A percentile compares a stretch with the other conserved stretches of the same genome.
phyloP scores from a whole-genome alignment of 176 grass and related monocot species.

The Melocanna baccifera region DNA sequence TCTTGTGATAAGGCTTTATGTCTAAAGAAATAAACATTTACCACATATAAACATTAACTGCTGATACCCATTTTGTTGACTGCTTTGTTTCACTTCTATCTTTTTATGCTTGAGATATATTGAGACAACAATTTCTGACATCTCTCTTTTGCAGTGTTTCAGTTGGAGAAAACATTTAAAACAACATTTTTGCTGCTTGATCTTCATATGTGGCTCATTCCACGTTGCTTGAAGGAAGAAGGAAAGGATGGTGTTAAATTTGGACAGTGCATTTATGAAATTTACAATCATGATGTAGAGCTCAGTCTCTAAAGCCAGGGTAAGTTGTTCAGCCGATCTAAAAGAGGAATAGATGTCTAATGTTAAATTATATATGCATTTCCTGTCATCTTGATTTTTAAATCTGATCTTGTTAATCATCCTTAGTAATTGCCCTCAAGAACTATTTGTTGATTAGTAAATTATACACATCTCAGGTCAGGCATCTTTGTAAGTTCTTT shows the following conservation, averaged over 20 bases:
- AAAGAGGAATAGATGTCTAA: not conserved
- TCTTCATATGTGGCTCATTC: constrained; percentile 97
- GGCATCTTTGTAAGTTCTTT: not conserved
- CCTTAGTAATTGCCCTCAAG: not conserved
- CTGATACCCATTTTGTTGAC: constrained; percentile 2
- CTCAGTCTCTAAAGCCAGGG: constrained; percentile 97
- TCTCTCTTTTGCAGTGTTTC: constrained; percentile 71
- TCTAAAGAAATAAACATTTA: not conserved
- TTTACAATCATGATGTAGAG: constrained; percentile 95
- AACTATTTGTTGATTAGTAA: constrained; percentile 10
- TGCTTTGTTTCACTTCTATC: not conserved
- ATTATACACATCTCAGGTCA: not conserved
- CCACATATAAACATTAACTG: too few species aligned
- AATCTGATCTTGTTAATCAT: constrained; percentile 9
- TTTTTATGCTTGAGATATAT: constrained; percentile 29
- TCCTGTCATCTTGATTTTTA: constrained; percentile 14
- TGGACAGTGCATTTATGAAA: constrained; percentile 93
- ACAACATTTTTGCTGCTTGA: constrained; percentile 97
- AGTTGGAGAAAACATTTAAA: constrained; percentile 99
- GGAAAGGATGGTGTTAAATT: constrained; percentile 91
- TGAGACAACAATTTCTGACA: not conserved
- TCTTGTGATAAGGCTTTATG: constrained; percentile 11
- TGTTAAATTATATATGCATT: not conserved
- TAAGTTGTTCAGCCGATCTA: constrained; percentile 44
- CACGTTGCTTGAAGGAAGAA: constrained; percentile 83